Evolutionary conservation across 139 green algal genomes (phyloP).

Genomic region (Nannochloris sp.): DNA sequence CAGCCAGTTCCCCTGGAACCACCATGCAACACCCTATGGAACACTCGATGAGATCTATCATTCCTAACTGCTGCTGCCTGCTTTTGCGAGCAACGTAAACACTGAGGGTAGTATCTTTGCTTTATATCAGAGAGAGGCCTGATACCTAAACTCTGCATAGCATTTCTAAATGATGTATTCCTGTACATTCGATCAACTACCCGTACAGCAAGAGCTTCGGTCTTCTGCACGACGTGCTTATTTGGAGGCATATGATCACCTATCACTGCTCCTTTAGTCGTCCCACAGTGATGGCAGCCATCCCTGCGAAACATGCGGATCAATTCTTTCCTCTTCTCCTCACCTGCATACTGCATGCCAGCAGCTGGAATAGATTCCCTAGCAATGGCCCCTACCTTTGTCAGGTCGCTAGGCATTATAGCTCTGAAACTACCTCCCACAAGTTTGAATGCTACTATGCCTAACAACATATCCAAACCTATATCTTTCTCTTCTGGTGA

Average conservation of each 20-base stretch:
- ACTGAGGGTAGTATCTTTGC: constrained; percentile 47
- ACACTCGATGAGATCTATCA: constrained; percentile 33
- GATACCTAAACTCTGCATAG: constrained; percentile 12
- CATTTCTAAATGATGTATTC: background rate
- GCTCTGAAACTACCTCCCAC: constrained; percentile 51
- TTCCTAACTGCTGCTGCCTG: constrained; percentile 44
- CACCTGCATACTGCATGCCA: constrained; percentile 41
- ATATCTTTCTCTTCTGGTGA: constrained; percentile 22
- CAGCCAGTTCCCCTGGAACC: constrained; percentile 26
- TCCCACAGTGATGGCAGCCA: constrained; percentile 76
- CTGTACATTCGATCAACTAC: background rate
- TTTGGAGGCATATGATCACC: constrained; percentile 81
- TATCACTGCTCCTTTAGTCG: constrained; percentile 34
- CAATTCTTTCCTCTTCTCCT: constrained; percentile 31
- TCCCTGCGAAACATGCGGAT: constrained; percentile 36
- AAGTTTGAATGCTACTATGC: constrained; percentile 47
- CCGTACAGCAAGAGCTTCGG: background rate
- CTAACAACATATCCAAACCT: constrained; percentile 42
- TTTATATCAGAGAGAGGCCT: constrained; percentile 6
- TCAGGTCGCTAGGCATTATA: constrained; percentile 64
- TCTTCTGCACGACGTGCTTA: constrained; percentile 36
- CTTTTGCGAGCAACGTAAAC: constrained; percentile 41
- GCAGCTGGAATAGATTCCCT: constrained; percentile 44
- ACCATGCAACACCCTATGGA: constrained; percentile 37
- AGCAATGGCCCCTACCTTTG: constrained; percentile 48